Conservation (phyloP, 805 yeast species). For the Candida patagonica region DNA sequence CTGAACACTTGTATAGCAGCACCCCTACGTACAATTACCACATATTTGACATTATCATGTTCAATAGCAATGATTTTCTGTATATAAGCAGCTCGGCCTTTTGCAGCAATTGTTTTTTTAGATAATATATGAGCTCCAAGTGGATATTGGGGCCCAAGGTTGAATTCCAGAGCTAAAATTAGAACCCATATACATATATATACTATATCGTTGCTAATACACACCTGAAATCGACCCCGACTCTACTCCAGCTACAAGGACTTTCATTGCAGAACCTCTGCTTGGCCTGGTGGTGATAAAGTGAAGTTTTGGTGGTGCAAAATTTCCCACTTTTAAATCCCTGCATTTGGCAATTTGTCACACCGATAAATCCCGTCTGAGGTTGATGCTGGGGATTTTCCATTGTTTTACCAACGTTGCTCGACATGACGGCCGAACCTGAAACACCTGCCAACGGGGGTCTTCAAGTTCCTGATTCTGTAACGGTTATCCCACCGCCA, state of each 20-base stretch:
- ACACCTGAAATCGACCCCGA: not conserved
- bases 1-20: constrained; percentile 17
- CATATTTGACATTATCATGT: constrained; percentile 5
- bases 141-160: not conserved
- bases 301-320: too few relatives aligned
- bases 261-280: too few relatives aligned
- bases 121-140: not conserved
- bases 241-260: constrained; percentile 1
- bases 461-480: constrained; percentile 31
- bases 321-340: too few relatives aligned
- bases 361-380: too few relatives aligned
- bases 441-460: constrained; percentile 7
- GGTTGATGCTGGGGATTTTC: too few relatives aligned
- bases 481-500: constrained; percentile 44
- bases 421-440: not conserved
- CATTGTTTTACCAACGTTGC: not conserved
- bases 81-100: constrained; percentile 15
- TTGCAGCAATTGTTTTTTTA: constrained; percentile 8
- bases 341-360: too few relatives aligned
- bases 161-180: not conserved
- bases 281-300: too few relatives aligned
- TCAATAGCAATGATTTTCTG: constrained; percentile 13
- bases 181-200: not conserved
- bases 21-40: constrained; percentile 18
- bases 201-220: not conserved